These are phyloP conservation scores for Biscogniauxia marginata DNA, from an alignment of 2,329 filamentous ascomycete species.

Conservation along the genomic window DNA sequence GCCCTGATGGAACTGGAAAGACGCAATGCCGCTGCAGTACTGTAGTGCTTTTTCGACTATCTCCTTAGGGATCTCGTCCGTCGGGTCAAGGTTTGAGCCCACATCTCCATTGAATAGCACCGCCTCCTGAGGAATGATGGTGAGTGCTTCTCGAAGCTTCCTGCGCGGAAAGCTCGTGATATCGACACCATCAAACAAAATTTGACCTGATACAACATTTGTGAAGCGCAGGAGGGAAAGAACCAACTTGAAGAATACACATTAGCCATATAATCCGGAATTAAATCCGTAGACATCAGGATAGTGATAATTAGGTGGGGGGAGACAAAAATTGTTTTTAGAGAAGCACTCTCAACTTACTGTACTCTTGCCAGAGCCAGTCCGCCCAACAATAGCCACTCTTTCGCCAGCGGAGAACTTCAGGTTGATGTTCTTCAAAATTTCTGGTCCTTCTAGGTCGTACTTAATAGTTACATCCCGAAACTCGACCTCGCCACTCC, in stretches of 20 bases:
- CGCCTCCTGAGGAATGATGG: constrained; percentile 59
- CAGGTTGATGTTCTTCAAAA: constrained; percentile 50
- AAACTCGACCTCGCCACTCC: constrained; percentile 48
- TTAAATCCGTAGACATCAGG: background rate
- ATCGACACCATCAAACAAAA: constrained; percentile 56
- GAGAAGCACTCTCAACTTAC: constrained; percentile 46
- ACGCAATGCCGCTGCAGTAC: constrained; percentile 60
- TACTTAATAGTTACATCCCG: constrained; percentile 51
- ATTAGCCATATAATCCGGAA: constrained; percentile 6
- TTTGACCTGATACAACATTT: constrained; percentile 49
- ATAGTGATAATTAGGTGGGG: background rate
- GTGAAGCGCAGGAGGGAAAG: constrained; percentile 56
- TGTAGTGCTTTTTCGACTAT: constrained; percentile 59
- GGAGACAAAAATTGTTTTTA: background rate
- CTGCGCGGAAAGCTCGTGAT: constrained; percentile 51
- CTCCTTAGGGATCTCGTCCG: constrained; percentile 51
- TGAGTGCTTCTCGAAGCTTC: constrained; percentile 52
- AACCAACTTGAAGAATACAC: constrained; percentile 38
- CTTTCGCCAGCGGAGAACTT: constrained; percentile 65
- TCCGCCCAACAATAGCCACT: constrained; percentile 77
- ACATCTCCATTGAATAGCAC: constrained; percentile 54
- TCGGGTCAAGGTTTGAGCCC: constrained; percentile 62
- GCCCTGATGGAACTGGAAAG: constrained; percentile 30
- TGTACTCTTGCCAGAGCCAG: constrained; percentile 81
- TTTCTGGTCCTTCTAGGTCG: constrained; percentile 44